phyloP scores from a whole-genome alignment of 805 yeast species.

The Myxozyma lipomycoides region DNA sequence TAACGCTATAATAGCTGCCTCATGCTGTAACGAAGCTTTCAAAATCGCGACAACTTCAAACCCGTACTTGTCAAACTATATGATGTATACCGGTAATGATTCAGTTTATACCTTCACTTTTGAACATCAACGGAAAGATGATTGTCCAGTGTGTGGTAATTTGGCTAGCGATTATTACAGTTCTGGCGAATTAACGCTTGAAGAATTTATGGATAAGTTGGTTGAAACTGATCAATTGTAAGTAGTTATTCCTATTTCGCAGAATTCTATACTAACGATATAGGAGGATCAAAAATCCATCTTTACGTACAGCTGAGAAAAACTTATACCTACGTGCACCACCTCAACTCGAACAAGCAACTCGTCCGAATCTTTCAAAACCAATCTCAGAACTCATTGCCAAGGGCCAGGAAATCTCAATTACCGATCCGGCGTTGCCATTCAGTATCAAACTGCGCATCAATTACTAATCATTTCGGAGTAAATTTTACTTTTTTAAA shows the following conservation, averaged over 20 bases:
- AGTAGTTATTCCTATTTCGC: constrained; percentile 20
- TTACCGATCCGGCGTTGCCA: constrained; percentile 53
- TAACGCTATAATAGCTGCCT: constrained; percentile 77
- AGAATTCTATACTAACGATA: background rate
- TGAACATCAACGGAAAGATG: constrained; percentile 52
- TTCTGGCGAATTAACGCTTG: constrained; percentile 36
- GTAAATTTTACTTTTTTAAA: too few relatives aligned
- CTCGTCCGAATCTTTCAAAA: constrained; percentile 44
- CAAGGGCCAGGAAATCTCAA: constrained; percentile 48
- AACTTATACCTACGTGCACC: constrained; percentile 50
- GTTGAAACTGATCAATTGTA: constrained; percentile 32
- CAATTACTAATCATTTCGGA: constrained; percentile 16
- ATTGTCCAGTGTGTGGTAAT: constrained; percentile 76
- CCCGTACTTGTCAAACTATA: constrained; percentile 67
- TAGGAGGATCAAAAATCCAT: constrained; percentile 42
- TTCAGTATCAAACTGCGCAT: constrained; percentile 38
- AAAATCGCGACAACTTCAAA: constrained; percentile 69
- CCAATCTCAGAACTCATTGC: constrained; percentile 40
- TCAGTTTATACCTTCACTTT: constrained; percentile 74
- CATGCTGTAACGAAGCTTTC: constrained; percentile 81
- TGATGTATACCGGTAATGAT: constrained; percentile 82
- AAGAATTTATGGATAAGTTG: constrained; percentile 44
- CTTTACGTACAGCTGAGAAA: constrained; percentile 42
- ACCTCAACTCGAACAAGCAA: constrained; percentile 44
- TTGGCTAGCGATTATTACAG: constrained; percentile 28